Evolutionary conservation across 2,329 filamentous ascomycete species (phyloP).

Genomic region (Domatiomyces catenatus): DNA sequence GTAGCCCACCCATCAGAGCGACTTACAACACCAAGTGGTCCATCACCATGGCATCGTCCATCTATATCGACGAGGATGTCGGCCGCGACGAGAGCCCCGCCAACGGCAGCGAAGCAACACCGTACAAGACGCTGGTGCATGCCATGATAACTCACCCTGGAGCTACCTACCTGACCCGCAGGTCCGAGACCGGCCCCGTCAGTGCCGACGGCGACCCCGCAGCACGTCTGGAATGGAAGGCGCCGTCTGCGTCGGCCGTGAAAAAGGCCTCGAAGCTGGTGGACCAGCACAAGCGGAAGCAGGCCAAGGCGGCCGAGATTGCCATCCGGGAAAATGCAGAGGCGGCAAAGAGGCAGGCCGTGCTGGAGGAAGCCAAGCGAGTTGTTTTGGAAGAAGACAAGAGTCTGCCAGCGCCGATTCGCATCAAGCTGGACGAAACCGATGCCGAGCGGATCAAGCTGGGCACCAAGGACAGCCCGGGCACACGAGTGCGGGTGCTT

Average conservation of each 20-base stretch:
- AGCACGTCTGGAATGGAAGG: slow-evolving; percentile 58
- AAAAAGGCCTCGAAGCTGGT: slow-evolving; percentile 69
- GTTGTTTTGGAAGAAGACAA: slow-evolving; percentile 54
- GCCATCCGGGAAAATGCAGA: slow-evolving; percentile 59
- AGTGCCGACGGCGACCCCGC: slow-evolving; percentile 48
- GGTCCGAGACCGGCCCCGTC: slow-evolving; percentile 47
- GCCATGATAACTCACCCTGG: slow-evolving; percentile 59
- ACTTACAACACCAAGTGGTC: not conserved
- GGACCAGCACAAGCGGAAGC: slow-evolving; percentile 70
- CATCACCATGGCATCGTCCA: slow-evolving; percentile 27
- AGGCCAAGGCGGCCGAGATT: slow-evolving; percentile 58
- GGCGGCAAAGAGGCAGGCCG: slow-evolving; percentile 51
- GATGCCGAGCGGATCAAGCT: slow-evolving; percentile 44
- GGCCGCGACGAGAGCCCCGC: slow-evolving; percentile 55
- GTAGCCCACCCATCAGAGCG: too few relatives aligned
- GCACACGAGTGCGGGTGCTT: slow-evolving; percentile 61
- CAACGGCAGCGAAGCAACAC: slow-evolving; percentile 54
- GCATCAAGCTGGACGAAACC: slow-evolving; percentile 61
- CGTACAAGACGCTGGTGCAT: slow-evolving; percentile 67
- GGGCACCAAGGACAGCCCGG: slow-evolving; percentile 41
- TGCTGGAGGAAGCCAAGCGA: slow-evolving; percentile 72
- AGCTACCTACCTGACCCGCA: slow-evolving; percentile 52
- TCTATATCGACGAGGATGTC: slow-evolving; percentile 68
- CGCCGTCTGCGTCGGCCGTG: slow-evolving; percentile 64
- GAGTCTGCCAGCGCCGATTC: slow-evolving; percentile 56